Percentiles rank a stretch among this genome's conserved stretches.
Evolutionary conservation across 192 early-diverging fungal genomes (phyloP).

Genomic region (Chytriomyces sp.): DNA sequence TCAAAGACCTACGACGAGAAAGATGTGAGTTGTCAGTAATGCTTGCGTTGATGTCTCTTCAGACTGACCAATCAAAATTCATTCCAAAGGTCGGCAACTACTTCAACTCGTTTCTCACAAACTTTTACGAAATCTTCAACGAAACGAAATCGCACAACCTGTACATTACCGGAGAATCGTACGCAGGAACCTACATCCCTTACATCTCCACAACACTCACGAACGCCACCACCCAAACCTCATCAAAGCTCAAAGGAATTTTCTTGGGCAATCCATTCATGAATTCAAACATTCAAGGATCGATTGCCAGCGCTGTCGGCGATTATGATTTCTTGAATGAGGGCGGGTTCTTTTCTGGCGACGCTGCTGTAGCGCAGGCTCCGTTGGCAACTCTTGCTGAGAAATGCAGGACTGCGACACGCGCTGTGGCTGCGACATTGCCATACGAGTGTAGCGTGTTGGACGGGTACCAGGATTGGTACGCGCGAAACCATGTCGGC

Average conservation of each 20-base stretch:
- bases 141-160: conserved; percentile 60
- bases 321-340: conserved; percentile 46
- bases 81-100: background rate
- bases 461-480: background rate
- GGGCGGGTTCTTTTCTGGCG: background rate
- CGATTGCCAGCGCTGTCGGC: conserved; percentile 39
- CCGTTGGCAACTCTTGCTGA: background rate
- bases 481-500: background rate
- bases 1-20: background rate
- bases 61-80: no score
- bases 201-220: conserved; percentile 3
- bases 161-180: conserved; percentile 59
- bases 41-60: no score
- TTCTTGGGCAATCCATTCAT: conserved; percentile 57
- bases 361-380: conserved; percentile 40
- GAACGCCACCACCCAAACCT: background rate
- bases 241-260: conserved; percentile 49
- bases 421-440: background rate
- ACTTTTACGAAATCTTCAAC: conserved; percentile 53
- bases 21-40: no score
- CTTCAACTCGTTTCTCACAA: conserved; percentile 23
- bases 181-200: conserved; percentile 24
- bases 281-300: conserved; percentile 40
- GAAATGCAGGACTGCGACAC: background rate
- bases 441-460: background rate